Percentiles rank a stretch among this genome's conserved stretches.
phyloP scores from a whole-genome alignment of 140 eudicot genomes.

The Erigeron philadelphicus region DNA sequence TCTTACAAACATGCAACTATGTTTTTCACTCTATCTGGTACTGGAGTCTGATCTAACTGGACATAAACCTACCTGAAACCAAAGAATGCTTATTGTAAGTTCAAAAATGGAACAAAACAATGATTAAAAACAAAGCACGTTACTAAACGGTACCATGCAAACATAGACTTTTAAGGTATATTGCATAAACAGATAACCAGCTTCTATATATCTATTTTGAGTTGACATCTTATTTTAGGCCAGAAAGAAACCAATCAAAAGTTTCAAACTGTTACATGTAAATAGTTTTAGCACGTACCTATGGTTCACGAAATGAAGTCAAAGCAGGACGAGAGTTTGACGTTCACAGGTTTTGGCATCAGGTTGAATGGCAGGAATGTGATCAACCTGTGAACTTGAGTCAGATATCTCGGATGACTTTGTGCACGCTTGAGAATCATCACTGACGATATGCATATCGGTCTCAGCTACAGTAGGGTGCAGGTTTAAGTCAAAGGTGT shows the following conservation, averaged over 20 bases:
- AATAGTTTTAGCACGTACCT: constrained; percentile 18
- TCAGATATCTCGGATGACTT: constrained; percentile 20
- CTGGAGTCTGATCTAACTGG: constrained; percentile 12
- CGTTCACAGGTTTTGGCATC: constrained; percentile 26
- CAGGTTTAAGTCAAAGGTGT: constrained; percentile 32
- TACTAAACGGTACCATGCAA: not conserved
- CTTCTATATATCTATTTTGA: not conserved
- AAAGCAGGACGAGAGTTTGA: constrained; percentile 25
- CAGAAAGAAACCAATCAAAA: not conserved
- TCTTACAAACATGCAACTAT: constrained; percentile 21
- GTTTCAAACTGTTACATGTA: not conserved
- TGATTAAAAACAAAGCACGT: not conserved
- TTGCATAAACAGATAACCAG: constrained; percentile 5
- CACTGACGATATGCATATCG: constrained; percentile 23
- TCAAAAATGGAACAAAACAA: not conserved
- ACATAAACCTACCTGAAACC: constrained; percentile 30
- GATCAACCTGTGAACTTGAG: constrained; percentile 25
- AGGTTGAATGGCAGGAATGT: constrained; percentile 10
- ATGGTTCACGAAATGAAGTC: constrained; percentile 11
- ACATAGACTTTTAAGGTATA: not conserved
- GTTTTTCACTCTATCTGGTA: not conserved
- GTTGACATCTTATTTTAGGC: not conserved
- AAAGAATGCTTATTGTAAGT: not conserved
- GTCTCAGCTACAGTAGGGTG: constrained; percentile 24
- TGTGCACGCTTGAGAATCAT: constrained; percentile 13